Conservation (phyloP, 2,329 filamentous ascomycete species). For the Dothideomycetes sp. region DNA sequence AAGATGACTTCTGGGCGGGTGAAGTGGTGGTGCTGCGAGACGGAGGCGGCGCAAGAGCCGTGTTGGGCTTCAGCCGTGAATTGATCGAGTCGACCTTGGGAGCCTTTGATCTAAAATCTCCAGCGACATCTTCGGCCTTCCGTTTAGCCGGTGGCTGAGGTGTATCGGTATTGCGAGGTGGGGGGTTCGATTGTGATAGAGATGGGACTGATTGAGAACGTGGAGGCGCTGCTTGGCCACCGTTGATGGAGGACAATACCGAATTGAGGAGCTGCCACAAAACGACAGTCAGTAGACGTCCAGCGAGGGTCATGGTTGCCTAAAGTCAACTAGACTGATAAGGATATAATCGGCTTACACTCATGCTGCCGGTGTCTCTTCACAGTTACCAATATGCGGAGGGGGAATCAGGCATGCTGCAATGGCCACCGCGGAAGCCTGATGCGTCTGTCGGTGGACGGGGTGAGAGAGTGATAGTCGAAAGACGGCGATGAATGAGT, state of each 20-base stretch:
- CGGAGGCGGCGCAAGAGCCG: slow-evolving; percentile 19
- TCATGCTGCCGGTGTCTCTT: slow-evolving; percentile 15
- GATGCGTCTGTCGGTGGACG: neutral
- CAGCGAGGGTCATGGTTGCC: neutral
- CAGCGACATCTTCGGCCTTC: slow-evolving; percentile 29
- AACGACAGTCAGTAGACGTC: slow-evolving; percentile 7
- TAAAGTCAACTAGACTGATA: neutral
- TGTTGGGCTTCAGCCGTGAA: slow-evolving; percentile 24
- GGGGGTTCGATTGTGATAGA: slow-evolving; percentile 6
- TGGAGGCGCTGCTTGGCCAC: slow-evolving; percentile 19
- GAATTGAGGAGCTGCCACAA: slow-evolving; percentile 42
- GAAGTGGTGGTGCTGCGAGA: slow-evolving; percentile 17
- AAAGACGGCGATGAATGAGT: neutral
- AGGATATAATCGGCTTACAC: slow-evolving; percentile 13
- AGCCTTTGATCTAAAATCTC: slow-evolving; percentile 27
- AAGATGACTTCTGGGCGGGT: slow-evolving; percentile 11
- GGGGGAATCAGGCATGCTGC: slow-evolving; percentile 8
- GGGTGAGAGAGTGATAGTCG: neutral
- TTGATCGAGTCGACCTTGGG: slow-evolving; percentile 24
- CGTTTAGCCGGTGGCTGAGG: slow-evolving; percentile 24
- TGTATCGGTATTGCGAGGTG: slow-evolving; percentile 16
- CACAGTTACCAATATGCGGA: slow-evolving; percentile 1
- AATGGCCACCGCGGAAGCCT: neutral
- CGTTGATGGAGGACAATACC: slow-evolving; percentile 42
- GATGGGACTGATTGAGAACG: slow-evolving; percentile 1